Percentiles rank a stretch among this genome's conserved stretches.
Conservation (phyloP, 176 grass and related monocot species). For the Oryza coarctata region DNA sequence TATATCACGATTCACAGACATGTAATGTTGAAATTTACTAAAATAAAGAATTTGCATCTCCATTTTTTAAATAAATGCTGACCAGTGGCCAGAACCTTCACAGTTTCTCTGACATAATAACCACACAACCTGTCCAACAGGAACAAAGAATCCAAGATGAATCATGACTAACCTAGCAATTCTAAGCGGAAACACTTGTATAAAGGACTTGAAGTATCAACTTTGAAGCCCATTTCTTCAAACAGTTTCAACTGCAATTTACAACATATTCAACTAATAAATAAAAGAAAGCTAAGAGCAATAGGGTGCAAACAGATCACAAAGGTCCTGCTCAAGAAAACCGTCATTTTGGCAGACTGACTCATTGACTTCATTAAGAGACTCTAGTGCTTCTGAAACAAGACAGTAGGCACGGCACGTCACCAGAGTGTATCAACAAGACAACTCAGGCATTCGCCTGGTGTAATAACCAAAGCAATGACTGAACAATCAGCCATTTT, state of each 20-base stretch:
- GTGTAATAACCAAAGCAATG: neutral
- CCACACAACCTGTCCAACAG: neutral
- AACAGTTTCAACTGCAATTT: constrained; percentile 76
- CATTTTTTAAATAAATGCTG: neutral
- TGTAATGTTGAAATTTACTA: neutral
- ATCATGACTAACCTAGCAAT: constrained; percentile 61
- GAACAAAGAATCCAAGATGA: neutral
- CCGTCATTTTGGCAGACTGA: constrained; percentile 75
- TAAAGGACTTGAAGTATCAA: constrained; percentile 70
- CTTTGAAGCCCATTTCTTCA: constrained; percentile 93
- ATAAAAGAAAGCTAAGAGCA: neutral
- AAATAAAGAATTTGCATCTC: neutral
- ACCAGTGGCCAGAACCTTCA: neutral
- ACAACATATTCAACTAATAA: constrained; percentile 27
- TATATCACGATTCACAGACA: neutral
- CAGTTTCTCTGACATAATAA: neutral
- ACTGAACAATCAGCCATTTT: neutral
- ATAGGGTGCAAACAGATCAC: constrained; percentile 18
- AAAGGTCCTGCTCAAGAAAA: constrained; percentile 75
- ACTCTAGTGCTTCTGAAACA: constrained; percentile 80
- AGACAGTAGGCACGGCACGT: neutral
- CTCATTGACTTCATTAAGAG: constrained; percentile 62
- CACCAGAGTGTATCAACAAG: neutral
- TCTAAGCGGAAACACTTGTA: constrained; percentile 93
- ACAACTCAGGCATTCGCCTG: neutral